Evolutionary conservation across 2,329 filamentous ascomycete genomes (phyloP), one percentile per base, ranked within the genome.

Genomic region (Thielaviopsis punctulata): DNA sequence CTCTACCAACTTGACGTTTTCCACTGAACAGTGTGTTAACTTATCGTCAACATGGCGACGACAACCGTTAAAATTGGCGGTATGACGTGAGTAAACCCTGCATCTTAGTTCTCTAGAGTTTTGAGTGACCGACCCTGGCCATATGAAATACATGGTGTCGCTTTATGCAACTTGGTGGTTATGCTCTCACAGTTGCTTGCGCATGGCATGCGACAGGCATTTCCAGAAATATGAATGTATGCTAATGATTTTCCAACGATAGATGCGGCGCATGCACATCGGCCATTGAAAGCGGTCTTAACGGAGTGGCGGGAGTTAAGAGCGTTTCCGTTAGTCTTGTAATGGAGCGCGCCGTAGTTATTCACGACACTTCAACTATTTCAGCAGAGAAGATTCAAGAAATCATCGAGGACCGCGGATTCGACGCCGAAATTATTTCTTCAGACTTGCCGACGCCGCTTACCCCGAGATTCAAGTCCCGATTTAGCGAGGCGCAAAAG

Each of bases 261-360:
- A 55, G 53, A 44, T 98, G 92, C 69, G 89, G 90, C 63, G 84
- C 90, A 59, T 98, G 92, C 65, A 95, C 90, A 24, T 93, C 89
- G 45, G 83, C 92, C n/a, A 83, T 98, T 59, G 90, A 96, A 73
- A 79, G 83, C 55, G 92, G 85, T 58, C 94, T 98, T 69, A 84
- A 86, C 61, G 79, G 77, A 58, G 76, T 94, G 4, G 73, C 83
- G 39, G 90, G 92, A 52, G 80, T 92, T 9, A 85, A 84, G 57
- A 87, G 76, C 59, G 87, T 96, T 55, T 93, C 88, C 9, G 84
- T 98, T 60, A 95, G 87, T 64, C 71, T 98, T 60, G 84, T 95
- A 52, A 94, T 95, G 80, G 89, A 95, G 66, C 80, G 90, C 55
- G 92, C 90, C n/a, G 89, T 96, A 43, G 73, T 96, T 33, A 83